phyloP scores from a whole-genome alignment of 202 grass and related monocot species.

The Cymbopogon flexuosus region DNA sequence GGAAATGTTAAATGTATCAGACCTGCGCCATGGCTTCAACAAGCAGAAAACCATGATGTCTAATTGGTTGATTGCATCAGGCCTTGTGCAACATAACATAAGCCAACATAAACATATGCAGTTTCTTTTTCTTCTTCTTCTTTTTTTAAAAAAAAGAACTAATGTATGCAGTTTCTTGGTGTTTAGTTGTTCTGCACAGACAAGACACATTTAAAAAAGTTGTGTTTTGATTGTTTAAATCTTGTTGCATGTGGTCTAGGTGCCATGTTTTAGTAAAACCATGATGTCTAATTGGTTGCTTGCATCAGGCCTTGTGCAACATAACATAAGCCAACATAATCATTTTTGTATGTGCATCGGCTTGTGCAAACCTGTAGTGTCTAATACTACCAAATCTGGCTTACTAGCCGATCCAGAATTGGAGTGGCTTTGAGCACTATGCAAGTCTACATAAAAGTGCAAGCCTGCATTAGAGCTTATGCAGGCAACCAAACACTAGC shows the following conservation, averaged over 20 bases:
- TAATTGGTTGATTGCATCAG: background rate
- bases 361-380: background rate
- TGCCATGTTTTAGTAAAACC: background rate
- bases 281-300: background rate
- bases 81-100: background rate
- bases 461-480: too few relatives aligned
- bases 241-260: background rate
- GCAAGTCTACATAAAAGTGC: too few relatives aligned
- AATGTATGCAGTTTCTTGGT: too few relatives aligned
- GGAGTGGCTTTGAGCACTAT: background rate
- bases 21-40: background rate
- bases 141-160: too few relatives aligned
- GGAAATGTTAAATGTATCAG: background rate
- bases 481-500: too few relatives aligned
- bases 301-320: background rate
- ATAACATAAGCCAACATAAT: background rate
- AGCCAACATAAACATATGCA: too few relatives aligned
- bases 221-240: too few relatives aligned
- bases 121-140: too few relatives aligned
- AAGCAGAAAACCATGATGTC: background rate
- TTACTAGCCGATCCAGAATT: background rate
- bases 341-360: background rate
- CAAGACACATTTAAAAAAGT: too few relatives aligned
- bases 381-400: background rate
- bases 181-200: too few relatives aligned